Evolutionary conservation across 306 rosid species (phyloP).

Genomic region (Dalbergia cultrata): DNA sequence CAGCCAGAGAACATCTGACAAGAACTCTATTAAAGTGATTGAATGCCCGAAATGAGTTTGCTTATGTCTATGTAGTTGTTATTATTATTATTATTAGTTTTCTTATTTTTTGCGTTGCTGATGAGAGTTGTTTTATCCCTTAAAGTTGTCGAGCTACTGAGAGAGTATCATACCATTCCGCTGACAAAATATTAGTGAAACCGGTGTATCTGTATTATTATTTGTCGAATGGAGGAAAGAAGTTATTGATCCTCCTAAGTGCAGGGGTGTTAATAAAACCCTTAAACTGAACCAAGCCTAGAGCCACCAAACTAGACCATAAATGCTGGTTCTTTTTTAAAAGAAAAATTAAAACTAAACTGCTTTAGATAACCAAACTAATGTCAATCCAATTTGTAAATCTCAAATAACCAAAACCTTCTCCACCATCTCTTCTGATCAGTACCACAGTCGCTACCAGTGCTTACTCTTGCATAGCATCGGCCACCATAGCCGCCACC

Average conservation of each 20-base stretch:
- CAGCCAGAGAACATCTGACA: constrained; percentile 84
- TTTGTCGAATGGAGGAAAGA: constrained; percentile 26
- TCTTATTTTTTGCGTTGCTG: not conserved
- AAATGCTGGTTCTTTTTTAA: no score
- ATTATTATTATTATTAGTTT: not conserved
- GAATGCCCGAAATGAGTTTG: constrained; percentile 20
- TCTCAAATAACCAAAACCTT: no score
- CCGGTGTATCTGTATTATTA: not conserved
- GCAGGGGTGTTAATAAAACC: no score
- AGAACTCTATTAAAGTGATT: constrained; percentile 69
- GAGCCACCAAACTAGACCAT: no score
- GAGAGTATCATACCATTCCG: not conserved
- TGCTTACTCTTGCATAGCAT: no score
- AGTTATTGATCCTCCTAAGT: not conserved
- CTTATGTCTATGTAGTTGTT: constrained; percentile 36
- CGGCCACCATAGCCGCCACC: no score
- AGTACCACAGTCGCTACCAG: no score
- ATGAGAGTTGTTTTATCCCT: constrained; percentile 32
- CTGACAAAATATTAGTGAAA: not conserved
- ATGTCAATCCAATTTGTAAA: no score
- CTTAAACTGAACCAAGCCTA: no score
- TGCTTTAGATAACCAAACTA: no score
- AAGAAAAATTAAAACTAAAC: no score
- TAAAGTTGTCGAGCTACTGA: constrained; percentile 7
- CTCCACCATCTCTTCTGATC: no score